Percentiles rank a stretch among this genome's conserved stretches.
These are phyloP conservation scores for Spathaspora hagerdaliae DNA, from an alignment of 805 yeast species.

Conservation along the genomic window DNA sequence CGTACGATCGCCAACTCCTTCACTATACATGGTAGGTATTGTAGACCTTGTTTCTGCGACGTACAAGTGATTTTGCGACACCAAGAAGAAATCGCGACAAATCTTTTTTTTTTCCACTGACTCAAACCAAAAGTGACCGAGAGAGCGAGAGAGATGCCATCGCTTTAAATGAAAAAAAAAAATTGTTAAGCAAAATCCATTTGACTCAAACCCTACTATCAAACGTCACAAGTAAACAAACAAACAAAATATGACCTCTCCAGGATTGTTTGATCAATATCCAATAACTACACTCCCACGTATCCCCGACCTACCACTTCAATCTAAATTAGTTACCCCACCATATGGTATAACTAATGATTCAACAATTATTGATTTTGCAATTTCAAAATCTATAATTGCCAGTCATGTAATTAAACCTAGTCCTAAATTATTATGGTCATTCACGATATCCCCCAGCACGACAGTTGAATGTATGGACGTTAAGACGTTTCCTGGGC, in stretches of 20 bases:
- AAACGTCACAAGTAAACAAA: background rate
- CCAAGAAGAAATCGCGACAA: background rate
- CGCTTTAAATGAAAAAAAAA: background rate
- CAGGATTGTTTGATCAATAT: conserved; percentile 25
- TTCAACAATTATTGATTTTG: conserved; percentile 41
- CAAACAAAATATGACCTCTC: conserved; percentile 6
- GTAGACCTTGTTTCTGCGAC: too few relatives aligned
- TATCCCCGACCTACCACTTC: conserved; percentile 23
- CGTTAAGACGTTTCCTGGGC: conserved; percentile 6
- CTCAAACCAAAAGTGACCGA: too few relatives aligned
- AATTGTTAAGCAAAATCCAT: background rate
- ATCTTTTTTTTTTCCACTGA: background rate
- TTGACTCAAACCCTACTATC: background rate
- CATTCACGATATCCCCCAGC: conserved; percentile 49
- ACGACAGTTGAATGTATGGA: conserved; percentile 42
- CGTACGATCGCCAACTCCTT: too few relatives aligned
- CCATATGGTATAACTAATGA: conserved; percentile 12
- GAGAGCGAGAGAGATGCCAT: conserved; percentile 2
- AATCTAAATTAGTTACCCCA: conserved; percentile 22
- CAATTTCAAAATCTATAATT: conserved; percentile 51
- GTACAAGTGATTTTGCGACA: background rate
- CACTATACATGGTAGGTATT: too few relatives aligned
- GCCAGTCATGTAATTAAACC: conserved; percentile 51
- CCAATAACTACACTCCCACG: conserved; percentile 31
- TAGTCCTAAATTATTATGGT: conserved; percentile 55